A percentile compares a stretch with the other conserved stretches of the same genome.
Conservation (phyloP, 208 protist genomes). For the Plasmodiophora brassicae region DNA sequence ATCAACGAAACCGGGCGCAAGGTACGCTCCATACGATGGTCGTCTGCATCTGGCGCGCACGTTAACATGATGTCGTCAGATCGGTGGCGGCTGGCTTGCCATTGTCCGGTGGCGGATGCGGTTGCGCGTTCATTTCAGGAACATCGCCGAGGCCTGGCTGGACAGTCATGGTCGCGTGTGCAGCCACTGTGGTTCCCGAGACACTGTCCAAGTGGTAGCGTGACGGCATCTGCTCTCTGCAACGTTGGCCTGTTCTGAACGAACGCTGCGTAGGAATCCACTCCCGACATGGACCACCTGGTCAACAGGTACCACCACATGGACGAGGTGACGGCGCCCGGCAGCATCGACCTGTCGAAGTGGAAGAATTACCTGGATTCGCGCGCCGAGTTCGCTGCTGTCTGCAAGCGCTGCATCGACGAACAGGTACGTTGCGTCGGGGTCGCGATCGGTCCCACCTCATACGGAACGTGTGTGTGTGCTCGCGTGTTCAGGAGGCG, state of each 20-base stretch:
- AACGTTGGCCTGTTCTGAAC: neutral
- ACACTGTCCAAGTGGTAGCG: neutral
- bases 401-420: slow-evolving; percentile 11
- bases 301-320: slow-evolving; percentile 22
- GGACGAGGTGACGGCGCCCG: neutral
- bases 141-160: neutral
- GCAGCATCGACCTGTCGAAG: neutral
- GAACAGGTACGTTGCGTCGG: neutral
- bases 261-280: neutral
- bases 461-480: neutral
- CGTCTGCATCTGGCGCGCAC: neutral
- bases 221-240: neutral
- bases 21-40: neutral
- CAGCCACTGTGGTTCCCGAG: neutral
- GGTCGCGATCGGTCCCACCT: neutral
- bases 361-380: slow-evolving; percentile 27
- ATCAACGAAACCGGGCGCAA: neutral
- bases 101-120: neutral
- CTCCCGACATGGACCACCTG: neutral
- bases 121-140: neutral
- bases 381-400: neutral
- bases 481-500: neutral
- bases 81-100: neutral
- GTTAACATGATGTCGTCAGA: neutral
- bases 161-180: neutral